Evolutionary conservation across 164 flowering plant genomes (phyloP), one percentile per base, ranked within the genome.

Genomic region (Stephania yunnanensis): DNA sequence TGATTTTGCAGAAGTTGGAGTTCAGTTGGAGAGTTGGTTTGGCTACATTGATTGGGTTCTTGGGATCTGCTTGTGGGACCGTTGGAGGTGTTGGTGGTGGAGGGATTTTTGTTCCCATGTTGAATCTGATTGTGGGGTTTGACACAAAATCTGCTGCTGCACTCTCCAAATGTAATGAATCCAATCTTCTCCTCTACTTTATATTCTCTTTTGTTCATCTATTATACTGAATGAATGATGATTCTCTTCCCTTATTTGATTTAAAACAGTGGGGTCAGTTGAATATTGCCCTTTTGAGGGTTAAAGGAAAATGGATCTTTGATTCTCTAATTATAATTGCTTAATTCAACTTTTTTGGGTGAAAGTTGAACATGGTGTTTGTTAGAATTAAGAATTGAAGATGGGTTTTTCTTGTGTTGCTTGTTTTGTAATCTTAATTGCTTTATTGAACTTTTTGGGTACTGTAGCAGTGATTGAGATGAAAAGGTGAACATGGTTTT

Each of bases 71-170:
- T 4, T 92, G 87, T 77, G 98, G 98, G 46, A 95, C 98, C 3
- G 99, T 93, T 19, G 99, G 98, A 7, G 98, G 98, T 0, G 96
- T 95, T 73, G 98, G 98, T 0, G 99, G 99, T 0, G 98, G 99
- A 19, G 99, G 99, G 81, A 95, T 95, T 55, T 95, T 95, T 69
- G 99, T 95, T 52, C 99, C 99, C 0, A 91, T 92, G 99, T 89
- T 95, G 73, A 93, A 93, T 76, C 75, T 95, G 80, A 77, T 95
- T 74, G 84, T 95, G 30, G 99, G 99, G 1, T 95, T 95, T 72
- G 99, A 93, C 66, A 87, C 98, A 65, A 95, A 95, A 75, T 95
- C 99, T 68, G 98, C 98, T 64, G 99, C 98, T 79, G 99, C 99
- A 73, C 86, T 95, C 71, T 95, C 99, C 29, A 95, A 95, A 84